Conservation (phyloP, 2,329 filamentous ascomycete genomes). For the Dothistroma septosporum region DNA sequence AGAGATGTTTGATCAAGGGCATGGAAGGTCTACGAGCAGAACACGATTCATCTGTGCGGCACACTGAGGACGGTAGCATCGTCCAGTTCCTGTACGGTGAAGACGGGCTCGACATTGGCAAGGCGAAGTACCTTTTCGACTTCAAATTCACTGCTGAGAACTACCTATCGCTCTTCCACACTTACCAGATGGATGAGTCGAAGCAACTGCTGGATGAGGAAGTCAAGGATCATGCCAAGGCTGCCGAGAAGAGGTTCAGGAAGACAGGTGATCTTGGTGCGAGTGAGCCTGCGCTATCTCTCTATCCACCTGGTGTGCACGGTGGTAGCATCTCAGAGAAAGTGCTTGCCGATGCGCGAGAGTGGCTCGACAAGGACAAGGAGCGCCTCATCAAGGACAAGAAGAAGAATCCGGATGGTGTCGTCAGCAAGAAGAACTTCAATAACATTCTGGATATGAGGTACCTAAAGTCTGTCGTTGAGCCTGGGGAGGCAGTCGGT, state of each 20-base stretch:
- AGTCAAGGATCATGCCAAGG: slow-evolving; percentile 57
- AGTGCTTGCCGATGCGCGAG: slow-evolving; percentile 67
- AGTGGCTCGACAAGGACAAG: slow-evolving; percentile 74
- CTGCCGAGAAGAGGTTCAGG: slow-evolving; percentile 71
- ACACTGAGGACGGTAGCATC: slow-evolving; percentile 79
- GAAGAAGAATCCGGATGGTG: slow-evolving; percentile 48
- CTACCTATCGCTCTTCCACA: slow-evolving; percentile 71
- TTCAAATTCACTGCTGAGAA: slow-evolving; percentile 90
- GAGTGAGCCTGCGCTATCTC: slow-evolving; percentile 70
- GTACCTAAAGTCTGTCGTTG: slow-evolving; percentile 85
- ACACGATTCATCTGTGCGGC: slow-evolving; percentile 90
- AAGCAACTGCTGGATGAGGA: slow-evolving; percentile 63
- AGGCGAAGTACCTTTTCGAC: slow-evolving; percentile 84
- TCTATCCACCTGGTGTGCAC: slow-evolving; percentile 70
- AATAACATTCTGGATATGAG: slow-evolving; percentile 84
- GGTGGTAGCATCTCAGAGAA: slow-evolving; percentile 85
- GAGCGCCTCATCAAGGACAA: slow-evolving; percentile 58
- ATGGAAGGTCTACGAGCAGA: slow-evolving; percentile 92
- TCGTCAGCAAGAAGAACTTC: slow-evolving; percentile 65
- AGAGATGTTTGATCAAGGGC: slow-evolving; percentile 95
- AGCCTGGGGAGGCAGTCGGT: slow-evolving; percentile 93
- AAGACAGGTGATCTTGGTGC: slow-evolving; percentile 65
- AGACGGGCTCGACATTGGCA: slow-evolving; percentile 89
- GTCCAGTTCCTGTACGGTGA: slow-evolving; percentile 96
- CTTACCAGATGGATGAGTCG: slow-evolving; percentile 61